Conservation (phyloP, 371 early-diverging fungal genomes). For the Mucor lusitanicus region DNA sequence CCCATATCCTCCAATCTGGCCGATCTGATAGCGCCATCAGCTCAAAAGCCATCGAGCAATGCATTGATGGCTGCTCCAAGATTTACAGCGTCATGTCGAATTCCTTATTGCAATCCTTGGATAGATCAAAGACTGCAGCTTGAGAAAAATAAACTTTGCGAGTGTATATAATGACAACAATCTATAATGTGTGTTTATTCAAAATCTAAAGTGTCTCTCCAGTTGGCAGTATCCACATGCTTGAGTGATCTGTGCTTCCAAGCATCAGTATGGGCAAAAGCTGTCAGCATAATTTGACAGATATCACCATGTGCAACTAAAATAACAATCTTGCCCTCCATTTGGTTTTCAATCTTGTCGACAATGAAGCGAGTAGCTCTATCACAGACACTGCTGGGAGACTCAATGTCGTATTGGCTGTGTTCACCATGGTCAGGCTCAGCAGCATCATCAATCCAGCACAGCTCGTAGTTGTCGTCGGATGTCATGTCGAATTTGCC, state of each 20-base stretch:
- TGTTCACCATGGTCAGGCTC: slow-evolving; percentile 48
- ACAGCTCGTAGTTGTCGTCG: slow-evolving; percentile 40
- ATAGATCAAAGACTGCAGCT: neutral
- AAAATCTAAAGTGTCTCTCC: slow-evolving; percentile 32
- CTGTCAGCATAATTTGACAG: slow-evolving; percentile 46
- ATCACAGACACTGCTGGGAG: slow-evolving; percentile 42
- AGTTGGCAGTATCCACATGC: slow-evolving; percentile 52
- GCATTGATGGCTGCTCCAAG: slow-evolving; percentile 82
- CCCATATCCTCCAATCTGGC: slow-evolving; percentile 86
- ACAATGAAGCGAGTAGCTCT: slow-evolving; percentile 42
- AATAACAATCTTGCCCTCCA: slow-evolving; percentile 41
- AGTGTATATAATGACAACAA: neutral
- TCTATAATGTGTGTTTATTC: neutral
- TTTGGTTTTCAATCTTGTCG: slow-evolving; percentile 39
- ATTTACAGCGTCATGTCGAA: slow-evolving; percentile 76
- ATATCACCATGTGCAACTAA: slow-evolving; percentile 54
- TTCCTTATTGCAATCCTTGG: slow-evolving; percentile 45
- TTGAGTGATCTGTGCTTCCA: slow-evolving; percentile 47
- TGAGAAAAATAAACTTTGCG: neutral
- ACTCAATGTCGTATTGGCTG: slow-evolving; percentile 33
- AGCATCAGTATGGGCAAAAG: slow-evolving; percentile 35
- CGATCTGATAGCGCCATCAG: slow-evolving; percentile 55
- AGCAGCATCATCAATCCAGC: slow-evolving; percentile 41
- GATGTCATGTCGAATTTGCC: slow-evolving; percentile 45
- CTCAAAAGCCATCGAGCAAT: slow-evolving; percentile 76